Evolutionary conservation across 139 green algal genomes (phyloP).

Genomic region (Zygnema cylindricum): DNA sequence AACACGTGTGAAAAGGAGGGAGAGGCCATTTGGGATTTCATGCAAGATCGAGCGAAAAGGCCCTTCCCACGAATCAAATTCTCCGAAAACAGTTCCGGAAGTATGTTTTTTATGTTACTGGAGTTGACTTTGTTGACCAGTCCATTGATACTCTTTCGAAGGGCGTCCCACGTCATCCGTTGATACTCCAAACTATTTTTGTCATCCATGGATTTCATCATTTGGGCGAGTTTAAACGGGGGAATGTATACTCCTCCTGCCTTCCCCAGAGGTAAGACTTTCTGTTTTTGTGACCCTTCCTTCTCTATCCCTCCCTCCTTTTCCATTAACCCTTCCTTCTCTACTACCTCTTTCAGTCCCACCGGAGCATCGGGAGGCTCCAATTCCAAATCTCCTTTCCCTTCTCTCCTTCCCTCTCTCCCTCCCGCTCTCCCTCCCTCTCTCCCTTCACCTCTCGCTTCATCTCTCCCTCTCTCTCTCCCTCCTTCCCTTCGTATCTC

Average conservation of each 20-base stretch:
- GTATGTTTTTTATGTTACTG: constrained; percentile 91
- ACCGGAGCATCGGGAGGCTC: background rate
- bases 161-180: constrained; percentile 91
- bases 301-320: no score
- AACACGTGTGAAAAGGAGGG: constrained; percentile 90
- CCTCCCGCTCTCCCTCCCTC: no score
- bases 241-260: constrained; percentile 95
- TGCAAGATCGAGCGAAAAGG: constrained; percentile 84
- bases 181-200: constrained; percentile 75
- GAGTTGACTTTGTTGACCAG: constrained; percentile 98
- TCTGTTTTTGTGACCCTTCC: background rate
- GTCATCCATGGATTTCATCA: constrained; percentile 84
- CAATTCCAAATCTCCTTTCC: constrained; percentile 2
- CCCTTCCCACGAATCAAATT: constrained; percentile 90
- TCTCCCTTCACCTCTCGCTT: constrained; percentile 25
- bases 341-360: background rate
- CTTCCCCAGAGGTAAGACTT: constrained; percentile 54
- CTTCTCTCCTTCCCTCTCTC: constrained; percentile 16
- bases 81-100: constrained; percentile 92
- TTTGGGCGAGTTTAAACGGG: constrained; percentile 94
- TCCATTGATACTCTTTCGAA: constrained; percentile 91
- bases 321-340: background rate
- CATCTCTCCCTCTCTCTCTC: background rate
- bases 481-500: constrained; percentile 7
- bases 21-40: constrained; percentile 93